A percentile compares a stretch with the other conserved stretches of the same genome.
phyloP scores from a whole-genome alignment of 2,329 filamentous ascomycete species.

The Ascochyta rabiei region DNA sequence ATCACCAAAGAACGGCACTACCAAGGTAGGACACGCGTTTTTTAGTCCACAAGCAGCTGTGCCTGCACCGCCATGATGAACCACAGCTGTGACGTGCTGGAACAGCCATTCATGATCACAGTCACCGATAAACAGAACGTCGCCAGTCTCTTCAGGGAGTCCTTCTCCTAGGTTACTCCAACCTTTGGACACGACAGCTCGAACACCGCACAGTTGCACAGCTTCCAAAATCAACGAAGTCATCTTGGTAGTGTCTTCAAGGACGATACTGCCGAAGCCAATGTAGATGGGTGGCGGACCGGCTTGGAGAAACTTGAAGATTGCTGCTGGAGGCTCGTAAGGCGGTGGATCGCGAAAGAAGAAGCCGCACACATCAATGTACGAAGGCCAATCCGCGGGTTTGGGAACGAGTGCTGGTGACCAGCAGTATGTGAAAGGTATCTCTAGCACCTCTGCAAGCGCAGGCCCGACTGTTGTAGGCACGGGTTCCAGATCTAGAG shows the following conservation, averaged over 20 bases:
- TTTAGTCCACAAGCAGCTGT: slow-evolving; percentile 82
- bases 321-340: slow-evolving; percentile 49
- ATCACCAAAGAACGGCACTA: slow-evolving; percentile 73
- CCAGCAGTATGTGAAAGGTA: slow-evolving; percentile 56
- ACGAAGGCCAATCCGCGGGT: slow-evolving; percentile 23
- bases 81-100: slow-evolving; percentile 74
- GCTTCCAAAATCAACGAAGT: slow-evolving; percentile 56
- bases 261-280: slow-evolving; percentile 63
- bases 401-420: slow-evolving; percentile 46
- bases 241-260: slow-evolving; percentile 56
- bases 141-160: slow-evolving; percentile 19
- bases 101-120: slow-evolving; percentile 89
- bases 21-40: slow-evolving; percentile 74
- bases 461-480: slow-evolving; percentile 46
- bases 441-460: slow-evolving; percentile 44
- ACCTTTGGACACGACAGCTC: slow-evolving; percentile 61
- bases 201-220: slow-evolving; percentile 40
- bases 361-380: slow-evolving; percentile 51
- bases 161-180: slow-evolving; percentile 51
- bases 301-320: slow-evolving; percentile 54
- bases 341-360: slow-evolving; percentile 50
- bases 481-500: slow-evolving; percentile 51
- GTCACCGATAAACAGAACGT: slow-evolving; percentile 66
- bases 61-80: slow-evolving; percentile 86
- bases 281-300: slow-evolving; percentile 61